Evolutionary conservation across 2,329 filamentous ascomycete species (phyloP).

Genomic region (Aspergillus tamarii): DNA sequence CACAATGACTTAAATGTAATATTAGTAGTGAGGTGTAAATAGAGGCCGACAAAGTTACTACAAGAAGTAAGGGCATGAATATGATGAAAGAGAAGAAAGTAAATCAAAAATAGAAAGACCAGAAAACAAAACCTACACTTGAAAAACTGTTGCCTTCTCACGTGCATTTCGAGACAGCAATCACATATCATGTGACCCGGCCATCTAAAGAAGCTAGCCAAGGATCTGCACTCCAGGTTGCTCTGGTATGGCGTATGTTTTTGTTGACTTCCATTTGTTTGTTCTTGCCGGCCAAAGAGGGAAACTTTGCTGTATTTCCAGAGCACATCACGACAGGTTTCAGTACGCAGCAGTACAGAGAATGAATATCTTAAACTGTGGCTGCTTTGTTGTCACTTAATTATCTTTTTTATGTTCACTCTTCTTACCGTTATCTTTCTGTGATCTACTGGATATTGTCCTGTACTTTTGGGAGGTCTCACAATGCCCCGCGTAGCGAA

Average conservation of each 20-base stretch:
- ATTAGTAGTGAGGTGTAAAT: background rate
- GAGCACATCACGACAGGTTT: background rate
- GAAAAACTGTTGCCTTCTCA: background rate
- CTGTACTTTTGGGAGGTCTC: conserved; percentile 30
- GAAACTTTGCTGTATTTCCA: background rate
- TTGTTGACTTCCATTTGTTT: conserved; percentile 31
- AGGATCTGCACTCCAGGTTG: conserved; percentile 26
- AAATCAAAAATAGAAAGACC: background rate
- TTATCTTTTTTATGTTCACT: background rate
- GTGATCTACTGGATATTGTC: conserved; percentile 14
- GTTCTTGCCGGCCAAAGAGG: conserved; percentile 15
- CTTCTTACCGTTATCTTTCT: background rate
- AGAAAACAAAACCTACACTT: background rate
- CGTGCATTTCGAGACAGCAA: background rate
- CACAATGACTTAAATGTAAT: background rate
- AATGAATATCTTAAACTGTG: background rate
- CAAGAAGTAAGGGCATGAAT: background rate
- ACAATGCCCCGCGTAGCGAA: conserved; percentile 62
- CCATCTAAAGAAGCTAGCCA: conserved; percentile 1
- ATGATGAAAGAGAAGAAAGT: background rate
- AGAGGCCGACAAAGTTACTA: background rate
- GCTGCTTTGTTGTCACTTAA: background rate
- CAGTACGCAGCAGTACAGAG: background rate
- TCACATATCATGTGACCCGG: background rate
- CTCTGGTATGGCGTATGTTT: conserved; percentile 41